Conservation (phyloP, 2,329 filamentous ascomycete genomes). For the Raffaelea deltoideospora region DNA sequence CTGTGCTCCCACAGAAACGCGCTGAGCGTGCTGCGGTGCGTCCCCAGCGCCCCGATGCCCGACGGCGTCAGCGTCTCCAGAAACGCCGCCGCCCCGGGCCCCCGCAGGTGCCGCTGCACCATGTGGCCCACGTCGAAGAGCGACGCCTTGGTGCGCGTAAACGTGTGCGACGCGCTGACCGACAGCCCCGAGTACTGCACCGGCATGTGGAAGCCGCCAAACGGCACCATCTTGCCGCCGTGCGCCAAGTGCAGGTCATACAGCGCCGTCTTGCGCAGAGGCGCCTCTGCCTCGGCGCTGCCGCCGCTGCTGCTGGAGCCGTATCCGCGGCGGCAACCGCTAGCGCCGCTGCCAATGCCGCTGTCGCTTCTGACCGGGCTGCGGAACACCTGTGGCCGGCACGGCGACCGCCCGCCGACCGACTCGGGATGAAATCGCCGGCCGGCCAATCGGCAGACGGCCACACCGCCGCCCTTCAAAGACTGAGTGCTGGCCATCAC, state of each 20-base stretch:
- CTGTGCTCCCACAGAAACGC: constrained; percentile 63
- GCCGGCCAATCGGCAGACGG: not conserved
- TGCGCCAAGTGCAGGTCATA: constrained; percentile 36
- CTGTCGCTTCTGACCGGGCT: no score
- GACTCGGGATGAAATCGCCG: not conserved
- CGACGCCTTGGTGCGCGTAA: constrained; percentile 76
- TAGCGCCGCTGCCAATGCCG: not conserved
- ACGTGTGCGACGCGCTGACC: constrained; percentile 73
- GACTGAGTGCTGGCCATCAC: not conserved
- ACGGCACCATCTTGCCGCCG: constrained; percentile 92
- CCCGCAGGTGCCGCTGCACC: constrained; percentile 78
- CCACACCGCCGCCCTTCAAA: not conserved
- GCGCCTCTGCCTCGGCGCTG: not conserved
- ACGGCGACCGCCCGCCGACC: not conserved
- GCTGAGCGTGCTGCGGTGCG: constrained; percentile 68
- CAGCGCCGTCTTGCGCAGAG: constrained; percentile 18
- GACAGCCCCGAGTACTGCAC: constrained; percentile 69
- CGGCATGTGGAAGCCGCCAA: constrained; percentile 85
- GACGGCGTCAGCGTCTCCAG: constrained; percentile 75
- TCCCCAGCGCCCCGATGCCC: constrained; percentile 45
- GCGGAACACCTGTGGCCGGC: no score
- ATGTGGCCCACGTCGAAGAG: constrained; percentile 96
- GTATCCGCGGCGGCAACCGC: not conserved
- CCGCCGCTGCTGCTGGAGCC: not conserved
- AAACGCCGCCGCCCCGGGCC: constrained; percentile 65